These are phyloP conservation scores for Thelonectria olida DNA, from an alignment of 2,329 filamentous ascomycete genomes.

Conservation along the genomic window DNA sequence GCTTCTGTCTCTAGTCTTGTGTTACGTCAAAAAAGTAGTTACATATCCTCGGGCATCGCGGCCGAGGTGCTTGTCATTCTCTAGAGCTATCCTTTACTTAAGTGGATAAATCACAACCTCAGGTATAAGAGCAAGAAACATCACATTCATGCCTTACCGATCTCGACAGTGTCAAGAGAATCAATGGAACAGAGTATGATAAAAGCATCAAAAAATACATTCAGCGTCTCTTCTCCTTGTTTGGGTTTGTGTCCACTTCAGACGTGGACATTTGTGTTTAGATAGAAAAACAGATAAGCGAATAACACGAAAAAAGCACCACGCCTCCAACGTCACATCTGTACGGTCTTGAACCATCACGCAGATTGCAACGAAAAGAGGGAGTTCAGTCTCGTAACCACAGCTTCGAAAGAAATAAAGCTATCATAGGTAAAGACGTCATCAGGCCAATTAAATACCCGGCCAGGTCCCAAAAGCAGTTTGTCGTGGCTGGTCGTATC, in stretches of 20 bases:
- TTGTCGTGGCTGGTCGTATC: conserved; percentile 44
- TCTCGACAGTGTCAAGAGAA: not conserved
- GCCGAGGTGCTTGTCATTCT: too few species aligned
- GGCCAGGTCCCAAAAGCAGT: conserved; percentile 39
- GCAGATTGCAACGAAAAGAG: conserved; percentile 32
- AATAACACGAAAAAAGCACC: conserved; percentile 21
- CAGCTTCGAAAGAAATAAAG: conserved; percentile 39
- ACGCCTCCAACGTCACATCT: conserved; percentile 33
- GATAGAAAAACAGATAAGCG: conserved; percentile 22
- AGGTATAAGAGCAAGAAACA: too few species aligned
- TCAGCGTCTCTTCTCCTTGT: conserved; percentile 11
- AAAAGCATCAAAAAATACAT: conserved; percentile 9
- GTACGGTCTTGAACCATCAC: conserved; percentile 34
- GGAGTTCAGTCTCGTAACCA: conserved; percentile 37
- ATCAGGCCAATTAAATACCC: conserved; percentile 36
- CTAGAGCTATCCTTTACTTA: too few species aligned
- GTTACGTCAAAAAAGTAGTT: too few species aligned
- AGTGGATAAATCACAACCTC: too few species aligned
- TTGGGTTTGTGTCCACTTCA: conserved; percentile 14
- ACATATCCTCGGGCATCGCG: too few species aligned
- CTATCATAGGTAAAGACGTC: conserved; percentile 42
- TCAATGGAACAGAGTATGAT: not conserved
- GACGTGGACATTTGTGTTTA: conserved; percentile 22
- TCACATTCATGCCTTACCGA: not conserved
- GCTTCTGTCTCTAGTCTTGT: too few species aligned